phyloP scores from a whole-genome alignment of 768 basidiomycete genomes.

The Suillus luteus region DNA sequence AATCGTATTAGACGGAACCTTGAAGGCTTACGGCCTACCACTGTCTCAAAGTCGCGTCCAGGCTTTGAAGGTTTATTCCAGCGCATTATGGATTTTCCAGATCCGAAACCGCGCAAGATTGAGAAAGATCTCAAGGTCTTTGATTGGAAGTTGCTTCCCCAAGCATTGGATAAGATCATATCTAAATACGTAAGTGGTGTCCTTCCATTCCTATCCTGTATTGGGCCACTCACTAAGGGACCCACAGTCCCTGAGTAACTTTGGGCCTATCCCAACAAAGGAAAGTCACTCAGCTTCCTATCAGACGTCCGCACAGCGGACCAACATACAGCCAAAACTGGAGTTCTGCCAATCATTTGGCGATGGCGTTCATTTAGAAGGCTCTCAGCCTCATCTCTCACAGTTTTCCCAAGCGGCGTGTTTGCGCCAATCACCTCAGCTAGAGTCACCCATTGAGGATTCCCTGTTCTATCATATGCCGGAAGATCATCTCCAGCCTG shows the following conservation, averaged over 20 bases:
- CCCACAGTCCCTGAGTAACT: slow-evolving; percentile 7
- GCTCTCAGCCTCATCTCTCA: slow-evolving; percentile 23
- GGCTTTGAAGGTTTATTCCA: slow-evolving; percentile 89
- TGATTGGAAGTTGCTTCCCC: slow-evolving; percentile 68
- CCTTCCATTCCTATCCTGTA: not conserved
- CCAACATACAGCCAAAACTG: not conserved
- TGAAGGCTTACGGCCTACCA: slow-evolving; percentile 88
- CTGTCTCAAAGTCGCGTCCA: slow-evolving; percentile 83
- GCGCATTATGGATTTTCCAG: slow-evolving; percentile 94
- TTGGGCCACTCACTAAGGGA: not conserved
- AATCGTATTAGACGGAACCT: slow-evolving; percentile 94
- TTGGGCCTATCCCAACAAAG: slow-evolving; percentile 7
- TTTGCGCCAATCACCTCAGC: slow-evolving; percentile 23
- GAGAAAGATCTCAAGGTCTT: slow-evolving; percentile 96
- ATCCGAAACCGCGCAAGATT: slow-evolving; percentile 93
- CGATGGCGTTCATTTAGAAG: slow-evolving; percentile 20
- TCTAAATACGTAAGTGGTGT: slow-evolving; percentile 75
- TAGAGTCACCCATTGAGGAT: slow-evolving; percentile 16
- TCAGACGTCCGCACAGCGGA: not conserved
- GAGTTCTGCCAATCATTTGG: slow-evolving; percentile 7
- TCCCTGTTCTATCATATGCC: slow-evolving; percentile 20
- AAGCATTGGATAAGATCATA: slow-evolving; percentile 77
- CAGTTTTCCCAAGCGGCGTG: slow-evolving; percentile 8
- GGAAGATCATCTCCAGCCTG: slow-evolving; percentile 24
- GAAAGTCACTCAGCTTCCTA: slow-evolving; percentile 1